These are phyloP conservation scores for Fraxinus americana DNA, from an alignment of 257 asterid species.

Conservation along the genomic window DNA sequence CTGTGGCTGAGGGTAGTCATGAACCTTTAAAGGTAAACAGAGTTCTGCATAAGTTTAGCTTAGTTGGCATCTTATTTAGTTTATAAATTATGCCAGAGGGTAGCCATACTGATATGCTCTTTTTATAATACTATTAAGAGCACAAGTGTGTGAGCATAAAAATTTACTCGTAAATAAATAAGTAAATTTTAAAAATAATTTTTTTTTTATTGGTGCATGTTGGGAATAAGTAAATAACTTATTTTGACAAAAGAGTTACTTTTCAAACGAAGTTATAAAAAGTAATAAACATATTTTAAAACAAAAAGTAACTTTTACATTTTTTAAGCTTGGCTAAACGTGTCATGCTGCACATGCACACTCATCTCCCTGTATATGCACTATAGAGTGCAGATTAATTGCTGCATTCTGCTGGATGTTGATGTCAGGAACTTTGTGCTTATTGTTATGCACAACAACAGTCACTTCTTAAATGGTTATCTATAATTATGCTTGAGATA, in stretches of 20 bases:
- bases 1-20: constrained; percentile 45
- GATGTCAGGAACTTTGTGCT: neutral
- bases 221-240: neutral
- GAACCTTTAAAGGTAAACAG: constrained; percentile 80
- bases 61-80: neutral
- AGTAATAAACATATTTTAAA: no score
- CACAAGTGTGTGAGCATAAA: neutral
- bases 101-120: neutral
- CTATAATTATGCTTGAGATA: neutral
- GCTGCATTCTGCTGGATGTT: neutral
- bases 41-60: neutral
- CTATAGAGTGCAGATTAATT: no score
- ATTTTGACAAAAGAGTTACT: neutral
- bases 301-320: no score
- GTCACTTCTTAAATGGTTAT: neutral
- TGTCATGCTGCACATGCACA: no score
- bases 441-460: neutral
- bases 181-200: neutral
- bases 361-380: no score
- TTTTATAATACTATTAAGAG: no score
- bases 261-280: no score
- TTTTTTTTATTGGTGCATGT: neutral
- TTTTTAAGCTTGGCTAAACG: neutral
- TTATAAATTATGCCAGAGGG: neutral
- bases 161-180: neutral